Conservation (phyloP, 495 filamentous ascomycete species). For the Hyaloscypha bicolor region DNA sequence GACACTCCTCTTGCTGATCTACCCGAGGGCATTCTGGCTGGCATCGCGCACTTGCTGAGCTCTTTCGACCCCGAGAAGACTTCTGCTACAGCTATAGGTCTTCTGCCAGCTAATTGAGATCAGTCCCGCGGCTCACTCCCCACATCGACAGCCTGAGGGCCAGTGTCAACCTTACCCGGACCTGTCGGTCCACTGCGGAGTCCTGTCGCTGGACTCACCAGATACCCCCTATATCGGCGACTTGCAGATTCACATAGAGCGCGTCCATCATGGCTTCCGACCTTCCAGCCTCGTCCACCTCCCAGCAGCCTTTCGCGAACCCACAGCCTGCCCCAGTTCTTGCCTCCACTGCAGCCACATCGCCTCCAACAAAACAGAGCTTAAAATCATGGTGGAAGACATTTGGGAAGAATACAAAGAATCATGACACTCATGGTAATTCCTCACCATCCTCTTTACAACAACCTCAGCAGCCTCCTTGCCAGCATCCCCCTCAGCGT, state of each 20-base stretch:
- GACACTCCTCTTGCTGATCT: neutral
- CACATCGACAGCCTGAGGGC: constrained; percentile 11
- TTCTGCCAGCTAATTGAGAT: neutral
- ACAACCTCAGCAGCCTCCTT: too few relatives aligned
- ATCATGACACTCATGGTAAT: constrained; percentile 30
- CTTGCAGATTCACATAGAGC: constrained; percentile 1
- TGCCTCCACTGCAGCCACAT: constrained; percentile 41
- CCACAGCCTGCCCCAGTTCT: constrained; percentile 31
- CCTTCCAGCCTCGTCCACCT: constrained; percentile 26
- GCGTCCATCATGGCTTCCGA: constrained; percentile 24
- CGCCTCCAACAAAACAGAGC: constrained; percentile 72
- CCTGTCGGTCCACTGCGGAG: constrained; percentile 20
- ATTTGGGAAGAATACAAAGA: constrained; percentile 57
- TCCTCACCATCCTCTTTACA: neutral
- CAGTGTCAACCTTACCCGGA: constrained; percentile 8
- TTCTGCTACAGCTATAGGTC: neutral
- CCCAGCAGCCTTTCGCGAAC: constrained; percentile 29
- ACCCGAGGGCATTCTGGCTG: neutral
- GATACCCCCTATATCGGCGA: constrained; percentile 5
- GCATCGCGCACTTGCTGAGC: neutral
- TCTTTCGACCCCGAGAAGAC: neutral
- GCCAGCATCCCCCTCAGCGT: neutral
- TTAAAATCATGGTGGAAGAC: constrained; percentile 90
- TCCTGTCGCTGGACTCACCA: constrained; percentile 1
- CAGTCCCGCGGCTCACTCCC: neutral